Conservation (phyloP, 2,329 filamentous ascomycete genomes). For the Colletotrichum cuscutae region DNA sequence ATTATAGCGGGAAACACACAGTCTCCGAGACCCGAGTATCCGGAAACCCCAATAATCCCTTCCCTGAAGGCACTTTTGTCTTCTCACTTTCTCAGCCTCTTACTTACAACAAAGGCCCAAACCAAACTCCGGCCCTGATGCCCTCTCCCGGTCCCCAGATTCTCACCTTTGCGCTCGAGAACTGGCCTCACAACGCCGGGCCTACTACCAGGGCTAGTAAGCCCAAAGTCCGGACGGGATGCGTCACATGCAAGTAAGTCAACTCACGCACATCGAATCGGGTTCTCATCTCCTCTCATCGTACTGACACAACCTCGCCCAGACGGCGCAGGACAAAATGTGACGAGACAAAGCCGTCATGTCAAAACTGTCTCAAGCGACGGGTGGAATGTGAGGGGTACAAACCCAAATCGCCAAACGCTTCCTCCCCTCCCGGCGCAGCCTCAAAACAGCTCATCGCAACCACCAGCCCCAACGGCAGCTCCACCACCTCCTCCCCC, state of each 20-base stretch:
- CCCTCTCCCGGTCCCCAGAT: constrained; percentile 1
- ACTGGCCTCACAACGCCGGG: constrained; percentile 25
- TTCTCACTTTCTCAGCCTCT: neutral
- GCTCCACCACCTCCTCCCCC: constrained; percentile 16
- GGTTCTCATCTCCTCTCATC: too few species aligned
- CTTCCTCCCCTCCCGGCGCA: neutral
- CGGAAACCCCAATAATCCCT: neutral
- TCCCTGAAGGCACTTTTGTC: neutral
- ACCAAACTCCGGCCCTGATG: neutral
- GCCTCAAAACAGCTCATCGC: neutral
- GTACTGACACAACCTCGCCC: neutral
- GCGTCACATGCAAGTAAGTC: constrained; percentile 33
- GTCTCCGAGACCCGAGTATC: neutral
- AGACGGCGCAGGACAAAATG: constrained; percentile 29
- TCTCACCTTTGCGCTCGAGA: constrained; percentile 25
- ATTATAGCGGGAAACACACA: neutral
- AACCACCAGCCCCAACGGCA: neutral
- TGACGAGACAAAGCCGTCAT: constrained; percentile 26
- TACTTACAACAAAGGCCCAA: neutral
- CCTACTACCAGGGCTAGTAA: constrained; percentile 31
- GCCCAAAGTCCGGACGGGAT: constrained; percentile 36
- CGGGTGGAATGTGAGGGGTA: constrained; percentile 23
- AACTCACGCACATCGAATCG: neutral
- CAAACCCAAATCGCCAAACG: constrained; percentile 1
- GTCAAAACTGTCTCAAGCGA: constrained; percentile 25